Evolutionary conservation across 2,329 filamentous ascomycete genomes (phyloP), one percentile per base, ranked within the genome.

Genomic region (Beauveria sp.): DNA sequence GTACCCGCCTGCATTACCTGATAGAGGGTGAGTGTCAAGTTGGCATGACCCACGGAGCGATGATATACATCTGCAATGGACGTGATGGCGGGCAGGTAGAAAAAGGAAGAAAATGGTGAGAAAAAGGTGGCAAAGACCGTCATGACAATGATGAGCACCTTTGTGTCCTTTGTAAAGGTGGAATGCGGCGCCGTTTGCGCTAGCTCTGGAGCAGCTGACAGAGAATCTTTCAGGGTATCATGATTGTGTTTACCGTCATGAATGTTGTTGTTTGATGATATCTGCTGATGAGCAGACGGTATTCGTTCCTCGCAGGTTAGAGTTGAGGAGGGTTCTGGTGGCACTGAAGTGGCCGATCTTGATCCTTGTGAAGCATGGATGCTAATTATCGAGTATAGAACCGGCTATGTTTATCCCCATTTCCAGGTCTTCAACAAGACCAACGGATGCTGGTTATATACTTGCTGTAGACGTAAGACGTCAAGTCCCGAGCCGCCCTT

Each of bases 71-170:
- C 22, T 24, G 2, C 22, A 24, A 24, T 24, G 22, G 2, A 2
- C 22, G 22, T 24, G 22, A 24, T 24, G 22, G 22, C 2, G 22
- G 22, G 22, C 22, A 24, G 22, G 22, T 24, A 24, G 3, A 24
- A 24, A 24, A 24, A 24, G 22, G 22, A 24, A 24, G 22, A 24
- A 24, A 24, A 24, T 0, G 22, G 3, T 3, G 22, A 24, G 22
- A 24, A 24, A 24, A 24, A 24, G 22, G 22, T 24, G 22, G 3
- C 61, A 48, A 70, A 69, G 47, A 67, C 66, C 22, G 70, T 68
- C 67, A 69, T 67, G 26, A 66, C 20, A n/a, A 70, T 67, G 26
- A 70, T 62, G 41, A 68, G 66, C 1, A 66, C 10, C 61, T 71
- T 71, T n/a, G 55, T 66, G 30, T 63, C 43, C 4, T 46, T 16